A percentile compares a stretch with the other conserved stretches of the same genome.
Evolutionary conservation across 225 moss, liverwort and hornwort genomes (phyloP).

Genomic region (Bryoerythrophyllum caledonicum): DNA sequence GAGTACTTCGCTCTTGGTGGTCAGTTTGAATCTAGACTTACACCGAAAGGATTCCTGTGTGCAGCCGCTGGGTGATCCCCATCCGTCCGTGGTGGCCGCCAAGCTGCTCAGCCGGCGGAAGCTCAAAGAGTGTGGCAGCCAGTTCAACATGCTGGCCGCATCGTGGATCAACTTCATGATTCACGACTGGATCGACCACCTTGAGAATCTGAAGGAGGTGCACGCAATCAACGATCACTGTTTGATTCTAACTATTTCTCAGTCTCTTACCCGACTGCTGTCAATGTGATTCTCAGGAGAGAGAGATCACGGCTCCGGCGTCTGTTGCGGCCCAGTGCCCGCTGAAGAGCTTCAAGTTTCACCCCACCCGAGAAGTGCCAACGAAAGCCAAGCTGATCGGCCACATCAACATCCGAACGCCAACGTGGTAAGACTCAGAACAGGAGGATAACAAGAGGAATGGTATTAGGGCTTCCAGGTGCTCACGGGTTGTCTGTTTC

Average conservation of each 20-base stretch:
- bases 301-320: constrained; percentile 43
- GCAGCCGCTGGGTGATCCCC: constrained; percentile 53
- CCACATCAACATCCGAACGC: constrained; percentile 54
- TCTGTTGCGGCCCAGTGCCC: constrained; percentile 65
- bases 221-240: neutral
- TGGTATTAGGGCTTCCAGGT: neutral
- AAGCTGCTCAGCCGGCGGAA: constrained; percentile 47
- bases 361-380: constrained; percentile 14
- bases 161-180: constrained; percentile 68
- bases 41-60: neutral
- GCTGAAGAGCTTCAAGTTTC: constrained; percentile 49
- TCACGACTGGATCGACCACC: constrained; percentile 61
- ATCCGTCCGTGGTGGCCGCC: constrained; percentile 48
- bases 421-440: constrained; percentile 48
- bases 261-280: neutral
- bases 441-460: neutral
- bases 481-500: constrained; percentile 1
- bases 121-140: constrained; percentile 31
- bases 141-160: constrained; percentile 56
- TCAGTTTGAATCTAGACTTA: too few species aligned
- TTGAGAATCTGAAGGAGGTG: constrained; percentile 40
- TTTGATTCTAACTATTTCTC: neutral
- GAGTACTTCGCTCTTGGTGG: neutral
- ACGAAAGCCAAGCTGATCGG: constrained; percentile 21
- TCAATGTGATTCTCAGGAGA: constrained; percentile 17